Base-by-base conservation (phyloP, 495 filamentous ascomycete genomes). In the Aspergillus asperescens region DNA sequence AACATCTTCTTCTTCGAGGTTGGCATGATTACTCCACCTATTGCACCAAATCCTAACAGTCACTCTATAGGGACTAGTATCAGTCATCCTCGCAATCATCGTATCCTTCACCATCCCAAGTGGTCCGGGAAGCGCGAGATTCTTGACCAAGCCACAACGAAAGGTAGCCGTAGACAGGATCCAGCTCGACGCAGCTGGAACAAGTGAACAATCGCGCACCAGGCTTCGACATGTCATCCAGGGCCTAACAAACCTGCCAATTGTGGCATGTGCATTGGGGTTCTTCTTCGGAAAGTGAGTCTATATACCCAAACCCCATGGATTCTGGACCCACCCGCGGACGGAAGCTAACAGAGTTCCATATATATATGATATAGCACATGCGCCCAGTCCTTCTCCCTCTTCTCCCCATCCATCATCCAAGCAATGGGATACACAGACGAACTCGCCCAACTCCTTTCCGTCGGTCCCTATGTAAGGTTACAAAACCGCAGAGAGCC, bases 1-100 rank as follows among this genome's bases (percentile, higher is more conserved):
- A 53, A 53, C 25, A 53, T 53, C 20, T 53, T 46, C 19, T 53
- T 53, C 31, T 53, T 53, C 41, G 50, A 53, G 50, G 50, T 47
- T 38, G 5, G 50, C 13, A 20, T 6, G 7, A 34, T 37, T 5
- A 24, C 2, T 18, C 4, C 3, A 8, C 10, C 15, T 1, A 23
- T 1, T n/a, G 15, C 0, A 0, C n/a, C n/a, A 19, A 4, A 6
- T 8, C 23, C 40, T 52, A 28, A 52, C 40, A 23, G 1, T 2
- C 12, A 4, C n/a, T 12, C 0, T 15, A 35, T 18, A 53, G 50
- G 50, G 50, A 5, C 41, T 53, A 5, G 50, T 53, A 3, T 53
- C 50, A 1, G 27, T 53, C 3, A 18, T 53, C 1, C 50, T 53
- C 5, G 41, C 41, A n/a, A 35, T 53, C 12, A 18, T 47, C 18